These are phyloP conservation scores for Fusarium ambrosium DNA, from an alignment of 2,329 filamentous ascomycete genomes.

Conservation along the genomic window DNA sequence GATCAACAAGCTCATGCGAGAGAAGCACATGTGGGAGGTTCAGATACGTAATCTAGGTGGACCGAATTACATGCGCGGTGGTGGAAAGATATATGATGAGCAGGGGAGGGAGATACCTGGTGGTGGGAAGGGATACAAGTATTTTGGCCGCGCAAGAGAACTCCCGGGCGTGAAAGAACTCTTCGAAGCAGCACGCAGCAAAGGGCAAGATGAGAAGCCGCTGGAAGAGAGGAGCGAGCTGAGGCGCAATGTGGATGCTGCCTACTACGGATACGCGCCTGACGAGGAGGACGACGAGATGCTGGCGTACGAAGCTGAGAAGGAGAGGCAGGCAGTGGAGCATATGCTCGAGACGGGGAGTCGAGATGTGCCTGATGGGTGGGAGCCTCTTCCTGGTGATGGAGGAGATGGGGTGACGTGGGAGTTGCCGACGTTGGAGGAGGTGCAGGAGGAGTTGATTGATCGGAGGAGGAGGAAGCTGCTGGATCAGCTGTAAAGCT, in stretches of 20 bases:
- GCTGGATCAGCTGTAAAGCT: constrained; percentile 77
- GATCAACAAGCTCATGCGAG: constrained; percentile 98
- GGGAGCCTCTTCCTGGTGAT: constrained; percentile 91
- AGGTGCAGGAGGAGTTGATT: constrained; percentile 94
- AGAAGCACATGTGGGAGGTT: constrained; percentile 99
- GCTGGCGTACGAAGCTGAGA: constrained; percentile 83
- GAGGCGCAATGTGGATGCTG: constrained; percentile 85
- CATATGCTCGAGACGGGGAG: constrained; percentile 72
- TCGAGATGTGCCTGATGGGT: constrained; percentile 73
- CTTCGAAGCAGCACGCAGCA: constrained; percentile 81
- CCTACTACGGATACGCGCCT: constrained; percentile 94
- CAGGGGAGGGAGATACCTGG: constrained; percentile 77
- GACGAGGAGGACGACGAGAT: constrained; percentile 90
- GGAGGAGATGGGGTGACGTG: constrained; percentile 84
- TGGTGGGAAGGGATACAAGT: constrained; percentile 91
- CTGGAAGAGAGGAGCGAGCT: constrained; percentile 78
- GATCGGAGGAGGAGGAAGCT: constrained; percentile 86
- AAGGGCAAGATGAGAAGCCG: constrained; percentile 71
- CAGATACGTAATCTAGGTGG: constrained; percentile 96
- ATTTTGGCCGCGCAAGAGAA: constrained; percentile 91
- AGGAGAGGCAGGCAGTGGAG: constrained; percentile 85
- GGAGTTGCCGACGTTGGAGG: constrained; percentile 86
- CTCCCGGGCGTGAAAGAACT: constrained; percentile 96
- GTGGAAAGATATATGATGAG: constrained; percentile 79
- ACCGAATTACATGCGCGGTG: constrained; percentile 92